phyloP scores from a whole-genome alignment of 2,329 filamentous ascomycete species.

The Fusarium sulawesiense region DNA sequence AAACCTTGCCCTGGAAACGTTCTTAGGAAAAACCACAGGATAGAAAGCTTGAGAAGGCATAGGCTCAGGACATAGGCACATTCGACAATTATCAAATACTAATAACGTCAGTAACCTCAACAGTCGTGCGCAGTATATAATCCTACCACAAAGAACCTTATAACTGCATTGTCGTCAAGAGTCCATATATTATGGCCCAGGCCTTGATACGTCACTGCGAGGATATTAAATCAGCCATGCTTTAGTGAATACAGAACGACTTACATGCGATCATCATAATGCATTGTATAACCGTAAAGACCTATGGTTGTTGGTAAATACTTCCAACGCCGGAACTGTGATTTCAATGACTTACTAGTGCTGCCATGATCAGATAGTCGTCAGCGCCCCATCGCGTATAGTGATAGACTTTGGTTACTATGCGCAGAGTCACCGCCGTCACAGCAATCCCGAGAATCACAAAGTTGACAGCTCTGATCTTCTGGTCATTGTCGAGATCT shows the following conservation, averaged over 20 bases:
- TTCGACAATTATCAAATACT: not conserved
- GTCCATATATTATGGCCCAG: not conserved
- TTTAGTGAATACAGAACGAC: accelerated
- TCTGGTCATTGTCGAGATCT: not conserved
- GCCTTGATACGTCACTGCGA: not conserved
- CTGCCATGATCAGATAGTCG: not conserved
- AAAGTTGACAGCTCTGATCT: not conserved
- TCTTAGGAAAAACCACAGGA: not conserved
- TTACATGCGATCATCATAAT: not conserved
- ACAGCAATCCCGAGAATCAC: not conserved
- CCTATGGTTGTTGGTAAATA: accelerated
- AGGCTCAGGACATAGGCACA: not conserved
- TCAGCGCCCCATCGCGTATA: constrained; percentile 1
- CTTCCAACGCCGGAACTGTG: too few relatives aligned
- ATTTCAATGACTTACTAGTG: not conserved
- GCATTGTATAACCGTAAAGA: not conserved
- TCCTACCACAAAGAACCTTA: not conserved
- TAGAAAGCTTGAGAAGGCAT: not conserved
- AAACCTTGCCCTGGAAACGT: not conserved
- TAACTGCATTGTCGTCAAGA: not conserved
- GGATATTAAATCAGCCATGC: accelerated
- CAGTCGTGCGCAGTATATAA: accelerated
- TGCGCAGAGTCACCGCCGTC: not conserved
- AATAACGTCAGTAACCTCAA: accelerated
- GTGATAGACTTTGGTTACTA: not conserved